phyloP scores from a whole-genome alignment of 2,329 filamentous ascomycete species.

The Dothideomycetes sp. region DNA sequence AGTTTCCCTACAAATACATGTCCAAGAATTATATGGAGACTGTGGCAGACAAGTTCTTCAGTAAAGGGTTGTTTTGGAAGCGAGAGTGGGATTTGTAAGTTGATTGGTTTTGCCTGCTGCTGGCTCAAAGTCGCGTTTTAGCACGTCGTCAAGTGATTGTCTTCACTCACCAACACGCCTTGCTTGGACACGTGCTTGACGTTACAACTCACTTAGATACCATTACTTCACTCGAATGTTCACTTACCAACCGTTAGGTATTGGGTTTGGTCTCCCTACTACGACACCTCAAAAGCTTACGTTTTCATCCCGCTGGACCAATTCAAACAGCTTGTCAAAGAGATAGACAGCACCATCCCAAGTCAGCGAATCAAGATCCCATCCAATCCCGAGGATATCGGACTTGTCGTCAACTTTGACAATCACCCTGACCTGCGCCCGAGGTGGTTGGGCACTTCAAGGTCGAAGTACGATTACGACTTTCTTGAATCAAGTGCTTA shows the following conservation, averaged over 20 bases:
- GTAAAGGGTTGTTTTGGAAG: slow-evolving; percentile 44
- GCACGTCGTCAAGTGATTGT: too few relatives aligned
- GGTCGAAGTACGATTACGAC: slow-evolving; percentile 33
- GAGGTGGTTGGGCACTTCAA: slow-evolving; percentile 52
- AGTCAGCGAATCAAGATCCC: slow-evolving; percentile 48
- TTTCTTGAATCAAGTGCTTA: slow-evolving; percentile 16
- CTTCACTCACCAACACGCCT: too few relatives aligned
- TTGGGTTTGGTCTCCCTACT: slow-evolving; percentile 15
- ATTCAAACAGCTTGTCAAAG: slow-evolving; percentile 50
- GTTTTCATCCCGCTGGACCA: slow-evolving; percentile 59
- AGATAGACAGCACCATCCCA: slow-evolving; percentile 50
- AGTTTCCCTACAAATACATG: slow-evolving; percentile 51
- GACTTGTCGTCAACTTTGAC: slow-evolving; percentile 52
- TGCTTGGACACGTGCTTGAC: too few relatives aligned
- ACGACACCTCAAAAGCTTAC: slow-evolving; percentile 37
- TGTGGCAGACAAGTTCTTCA: slow-evolving; percentile 42
- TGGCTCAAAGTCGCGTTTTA: neutral
- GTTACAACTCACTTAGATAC: too few relatives aligned
- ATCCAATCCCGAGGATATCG: slow-evolving; percentile 34
- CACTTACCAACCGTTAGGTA: slow-evolving; percentile 12
- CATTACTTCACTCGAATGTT: too few relatives aligned
- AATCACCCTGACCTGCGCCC: slow-evolving; percentile 51
- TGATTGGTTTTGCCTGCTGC: neutral
- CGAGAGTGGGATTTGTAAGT: slow-evolving; percentile 69
- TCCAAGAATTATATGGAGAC: slow-evolving; percentile 36